Evolutionary conservation across 495 filamentous ascomycete genomes (phyloP).

Genomic region (Aeminium ludgeri): DNA sequence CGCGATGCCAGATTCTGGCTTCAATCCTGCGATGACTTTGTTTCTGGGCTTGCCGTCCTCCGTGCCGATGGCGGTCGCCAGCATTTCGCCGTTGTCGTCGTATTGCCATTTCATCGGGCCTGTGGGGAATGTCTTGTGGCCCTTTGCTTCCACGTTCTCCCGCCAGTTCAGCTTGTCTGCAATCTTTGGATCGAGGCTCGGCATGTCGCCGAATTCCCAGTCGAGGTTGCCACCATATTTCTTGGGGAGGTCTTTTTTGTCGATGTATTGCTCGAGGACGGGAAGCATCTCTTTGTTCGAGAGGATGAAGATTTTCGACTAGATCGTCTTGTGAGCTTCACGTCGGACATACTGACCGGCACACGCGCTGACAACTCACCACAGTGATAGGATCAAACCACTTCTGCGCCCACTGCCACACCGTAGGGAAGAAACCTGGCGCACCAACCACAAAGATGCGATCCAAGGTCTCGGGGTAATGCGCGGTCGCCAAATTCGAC

Average conservation of each 20-base stretch:
- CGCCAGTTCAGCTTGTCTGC: constrained; percentile 22
- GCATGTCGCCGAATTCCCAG: constrained; percentile 58
- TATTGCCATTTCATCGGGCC: constrained; percentile 26
- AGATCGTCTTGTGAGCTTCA: no score
- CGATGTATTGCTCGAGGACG: constrained; percentile 64
- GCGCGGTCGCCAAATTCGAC: constrained; percentile 66
- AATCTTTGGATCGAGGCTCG: constrained; percentile 44
- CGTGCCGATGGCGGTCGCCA: constrained; percentile 22
- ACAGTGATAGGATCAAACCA: constrained; percentile 92
- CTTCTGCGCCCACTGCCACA: constrained; percentile 89
- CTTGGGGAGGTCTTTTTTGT: constrained; percentile 62
- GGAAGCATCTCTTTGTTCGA: constrained; percentile 47
- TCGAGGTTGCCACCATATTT: constrained; percentile 72
- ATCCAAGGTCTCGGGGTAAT: constrained; percentile 83
- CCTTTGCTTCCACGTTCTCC: constrained; percentile 10
- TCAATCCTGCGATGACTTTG: constrained; percentile 16
- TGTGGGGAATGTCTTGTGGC: constrained; percentile 19
- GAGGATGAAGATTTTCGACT: constrained; percentile 81
- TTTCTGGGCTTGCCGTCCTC: constrained; percentile 19
- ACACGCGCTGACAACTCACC: constrained; percentile 1
- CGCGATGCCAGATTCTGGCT: constrained; percentile 11
- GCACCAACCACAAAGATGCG: constrained; percentile 81
- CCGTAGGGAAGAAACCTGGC: constrained; percentile 78
- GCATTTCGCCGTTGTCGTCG: constrained; percentile 18
- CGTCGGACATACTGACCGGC: no score